A percentile compares a stretch with the other conserved stretches of the same genome.
Conservation (phyloP, 2,329 filamentous ascomycete genomes). For the Sporothrix luriei region DNA sequence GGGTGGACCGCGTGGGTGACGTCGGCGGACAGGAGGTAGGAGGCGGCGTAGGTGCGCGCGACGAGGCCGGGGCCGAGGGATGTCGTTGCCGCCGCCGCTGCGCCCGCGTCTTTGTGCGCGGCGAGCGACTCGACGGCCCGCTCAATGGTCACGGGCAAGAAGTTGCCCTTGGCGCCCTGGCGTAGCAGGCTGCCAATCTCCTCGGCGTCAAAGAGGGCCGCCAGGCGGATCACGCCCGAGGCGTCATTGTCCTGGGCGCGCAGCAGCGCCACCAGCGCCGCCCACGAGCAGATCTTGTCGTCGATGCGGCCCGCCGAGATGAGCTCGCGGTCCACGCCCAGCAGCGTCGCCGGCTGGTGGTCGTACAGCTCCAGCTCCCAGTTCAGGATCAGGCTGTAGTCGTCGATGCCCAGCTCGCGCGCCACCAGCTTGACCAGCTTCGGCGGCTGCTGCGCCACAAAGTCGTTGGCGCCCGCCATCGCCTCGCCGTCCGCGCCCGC, state of each 20-base stretch:
- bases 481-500: constrained; percentile 54
- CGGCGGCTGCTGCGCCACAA: constrained; percentile 80
- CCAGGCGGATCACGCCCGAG: constrained; percentile 78
- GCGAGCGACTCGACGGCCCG: constrained; percentile 73
- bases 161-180: constrained; percentile 88
- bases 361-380: constrained; percentile 98
- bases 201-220: constrained; percentile 95
- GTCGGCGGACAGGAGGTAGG: constrained; percentile 89
- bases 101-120: constrained; percentile 41
- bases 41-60: constrained; percentile 83
- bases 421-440: constrained; percentile 82
- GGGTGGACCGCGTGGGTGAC: constrained; percentile 94
- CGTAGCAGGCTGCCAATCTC: constrained; percentile 91
- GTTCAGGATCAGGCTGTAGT: constrained; percentile 77
- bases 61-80: constrained; percentile 65
- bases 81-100: constrained; percentile 34
- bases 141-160: constrained; percentile 78
- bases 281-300: constrained; percentile 96
- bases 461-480: constrained; percentile 68
- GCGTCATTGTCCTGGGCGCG: constrained; percentile 60
- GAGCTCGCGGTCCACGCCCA: constrained; percentile 87
- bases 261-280: constrained; percentile 81
- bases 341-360: constrained; percentile 77
- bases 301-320: constrained; percentile 95
- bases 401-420: constrained; percentile 71